Conservation (phyloP, 2,329 filamentous ascomycete species). For the Xylaria multiplex region DNA sequence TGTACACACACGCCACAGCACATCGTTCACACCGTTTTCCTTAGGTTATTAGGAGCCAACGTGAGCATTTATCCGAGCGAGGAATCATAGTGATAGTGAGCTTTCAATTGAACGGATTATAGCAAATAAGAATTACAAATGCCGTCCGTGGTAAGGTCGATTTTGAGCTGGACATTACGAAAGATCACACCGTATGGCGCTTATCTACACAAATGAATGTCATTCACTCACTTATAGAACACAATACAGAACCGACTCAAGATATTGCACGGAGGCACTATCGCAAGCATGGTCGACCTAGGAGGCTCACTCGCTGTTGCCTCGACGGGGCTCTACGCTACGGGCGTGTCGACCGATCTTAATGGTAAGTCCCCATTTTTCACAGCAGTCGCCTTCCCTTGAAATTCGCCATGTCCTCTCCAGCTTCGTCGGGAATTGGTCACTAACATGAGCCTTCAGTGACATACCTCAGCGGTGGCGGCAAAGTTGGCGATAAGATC, state of each 20-base stretch:
- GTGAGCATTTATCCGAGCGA: constrained; percentile 46
- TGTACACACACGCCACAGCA: background rate
- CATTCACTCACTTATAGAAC: background rate
- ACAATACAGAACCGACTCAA: constrained; percentile 73
- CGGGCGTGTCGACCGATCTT: constrained; percentile 72
- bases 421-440: background rate
- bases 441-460: constrained; percentile 54
- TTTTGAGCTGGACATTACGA: constrained; percentile 79
- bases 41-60: constrained; percentile 55
- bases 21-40: background rate
- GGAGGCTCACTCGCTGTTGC: constrained; percentile 73
- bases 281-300: constrained; percentile 78
- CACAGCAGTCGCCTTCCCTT: no score
- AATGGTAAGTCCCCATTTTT: constrained; percentile 58
- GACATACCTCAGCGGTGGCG: constrained; percentile 70
- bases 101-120: constrained; percentile 17
- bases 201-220: background rate
- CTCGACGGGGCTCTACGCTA: constrained; percentile 70
- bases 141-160: constrained; percentile 74
- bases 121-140: constrained; percentile 72
- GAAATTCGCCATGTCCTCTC: background rate
- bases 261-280: constrained; percentile 81
- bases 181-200: constrained; percentile 75
- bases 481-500: constrained; percentile 65
- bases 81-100: background rate